Conservation (phyloP, 2,329 filamentous ascomycete genomes). For the Talaromyces verruculosus region DNA sequence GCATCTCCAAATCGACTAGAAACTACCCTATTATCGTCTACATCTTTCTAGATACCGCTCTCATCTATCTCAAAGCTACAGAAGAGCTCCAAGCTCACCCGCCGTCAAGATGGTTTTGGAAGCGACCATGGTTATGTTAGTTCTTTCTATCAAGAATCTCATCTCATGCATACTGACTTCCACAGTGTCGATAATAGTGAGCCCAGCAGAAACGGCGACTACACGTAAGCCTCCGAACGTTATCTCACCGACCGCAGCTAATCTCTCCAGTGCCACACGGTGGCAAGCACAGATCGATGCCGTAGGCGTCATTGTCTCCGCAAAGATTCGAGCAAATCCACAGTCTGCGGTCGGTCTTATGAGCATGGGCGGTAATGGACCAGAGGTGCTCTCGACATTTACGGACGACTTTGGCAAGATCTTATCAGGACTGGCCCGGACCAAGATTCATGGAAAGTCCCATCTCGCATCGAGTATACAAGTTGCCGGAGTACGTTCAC, state of each 20-base stretch:
- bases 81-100: slow-evolving; percentile 22
- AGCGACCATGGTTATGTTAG: slow-evolving; percentile 90
- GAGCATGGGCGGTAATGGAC: slow-evolving; percentile 98
- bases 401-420: slow-evolving; percentile 97
- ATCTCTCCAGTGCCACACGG: slow-evolving; percentile 71
- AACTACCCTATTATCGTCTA: background rate
- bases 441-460: slow-evolving; percentile 85
- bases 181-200: slow-evolving; percentile 93
- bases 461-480: slow-evolving; percentile 93
- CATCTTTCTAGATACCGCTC: too few species aligned
- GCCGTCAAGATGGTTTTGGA: slow-evolving; percentile 87
- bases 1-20: background rate
- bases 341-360: slow-evolving; percentile 97
- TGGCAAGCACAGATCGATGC: slow-evolving; percentile 97
- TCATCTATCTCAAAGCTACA: slow-evolving; percentile 7
- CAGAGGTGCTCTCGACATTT: slow-evolving; percentile 92
- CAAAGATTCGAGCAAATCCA: slow-evolving; percentile 90
- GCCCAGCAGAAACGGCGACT: slow-evolving; percentile 94
- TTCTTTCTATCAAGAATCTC: too few species aligned
- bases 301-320: slow-evolving; percentile 91
- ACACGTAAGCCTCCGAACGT: slow-evolving; percentile 52
- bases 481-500: slow-evolving; percentile 77
- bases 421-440: slow-evolving; percentile 85
- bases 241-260: slow-evolving; percentile 20
- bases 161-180: background rate